These are phyloP conservation scores for Buxus sempervirens DNA, from an alignment of 164 flowering plant genomes.

Conservation along the genomic window DNA sequence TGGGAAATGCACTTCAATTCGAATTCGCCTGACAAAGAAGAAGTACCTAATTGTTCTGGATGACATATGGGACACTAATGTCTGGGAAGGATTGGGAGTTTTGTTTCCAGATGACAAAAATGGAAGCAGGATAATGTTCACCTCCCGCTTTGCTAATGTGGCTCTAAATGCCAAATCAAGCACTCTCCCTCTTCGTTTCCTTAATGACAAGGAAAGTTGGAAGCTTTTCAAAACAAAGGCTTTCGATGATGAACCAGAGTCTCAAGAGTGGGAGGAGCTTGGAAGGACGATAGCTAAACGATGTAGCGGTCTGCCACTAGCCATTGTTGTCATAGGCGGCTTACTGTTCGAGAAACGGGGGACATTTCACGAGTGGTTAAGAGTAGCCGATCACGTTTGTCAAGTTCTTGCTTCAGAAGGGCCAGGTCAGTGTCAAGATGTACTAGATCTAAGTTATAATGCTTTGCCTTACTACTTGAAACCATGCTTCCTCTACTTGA, in stretches of 20 bases:
- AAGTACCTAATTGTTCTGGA: not conserved
- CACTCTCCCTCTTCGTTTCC: not conserved
- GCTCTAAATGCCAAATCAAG: not conserved
- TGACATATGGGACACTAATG: not conserved
- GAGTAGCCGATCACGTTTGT: not conserved
- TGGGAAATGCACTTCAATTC: not conserved
- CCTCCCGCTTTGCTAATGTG: not conserved
- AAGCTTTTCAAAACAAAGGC: conserved; percentile 1
- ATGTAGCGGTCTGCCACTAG: conserved; percentile 18
- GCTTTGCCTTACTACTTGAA: conserved; percentile 11
- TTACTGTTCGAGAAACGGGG: not conserved
- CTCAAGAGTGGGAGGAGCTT: not conserved
- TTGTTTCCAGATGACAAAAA: not conserved
- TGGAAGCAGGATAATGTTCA: conserved; percentile 16
- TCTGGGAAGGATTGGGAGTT: not conserved
- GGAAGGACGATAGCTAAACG: conserved; percentile 2
- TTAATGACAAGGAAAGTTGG: conserved; percentile 7
- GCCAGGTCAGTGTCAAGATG: not conserved
- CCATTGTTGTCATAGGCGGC: conserved; percentile 11
- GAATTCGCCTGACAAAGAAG: not conserved
- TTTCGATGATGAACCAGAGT: not conserved
- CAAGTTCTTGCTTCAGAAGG: not conserved
- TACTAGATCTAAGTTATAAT: conserved; percentile 4
- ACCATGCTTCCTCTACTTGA: conserved; percentile 17
- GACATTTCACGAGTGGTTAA: not conserved